phyloP scores from a whole-genome alignment of 345 rosid species.

The Camelina sativa region DNA sequence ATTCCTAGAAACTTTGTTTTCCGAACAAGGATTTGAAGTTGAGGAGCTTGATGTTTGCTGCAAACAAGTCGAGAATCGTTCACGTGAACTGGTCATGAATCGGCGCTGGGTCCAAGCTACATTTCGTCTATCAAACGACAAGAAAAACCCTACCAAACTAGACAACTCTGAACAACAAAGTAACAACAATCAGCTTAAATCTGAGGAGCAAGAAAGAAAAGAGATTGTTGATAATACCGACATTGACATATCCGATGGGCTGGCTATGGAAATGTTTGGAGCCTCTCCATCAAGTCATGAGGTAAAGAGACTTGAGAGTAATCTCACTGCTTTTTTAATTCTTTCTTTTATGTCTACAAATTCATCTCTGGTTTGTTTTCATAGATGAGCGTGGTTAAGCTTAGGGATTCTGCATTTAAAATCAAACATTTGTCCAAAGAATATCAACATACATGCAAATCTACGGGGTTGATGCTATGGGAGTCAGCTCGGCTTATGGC shows the following conservation, averaged over 20 bases:
- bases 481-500: constrained; percentile 91
- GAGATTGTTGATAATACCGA: constrained; percentile 47
- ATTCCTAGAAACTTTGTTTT: constrained; percentile 68
- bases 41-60: constrained; percentile 79
- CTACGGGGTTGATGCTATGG: constrained; percentile 95
- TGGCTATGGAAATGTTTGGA: constrained; percentile 82
- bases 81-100: constrained; percentile 85
- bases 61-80: constrained; percentile 95
- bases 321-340: not conserved
- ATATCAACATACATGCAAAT: constrained; percentile 87
- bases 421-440: constrained; percentile 72
- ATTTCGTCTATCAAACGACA: constrained; percentile 52
- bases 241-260: constrained; percentile 79
- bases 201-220: constrained; percentile 33
- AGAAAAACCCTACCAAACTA: constrained; percentile 32
- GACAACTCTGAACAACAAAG: constrained; percentile 42
- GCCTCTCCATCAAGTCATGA: constrained; percentile 58
- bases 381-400: constrained; percentile 59
- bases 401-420: constrained; percentile 51
- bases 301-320: constrained; percentile 51
- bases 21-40: constrained; percentile 68
- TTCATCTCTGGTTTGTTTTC: constrained; percentile 13
- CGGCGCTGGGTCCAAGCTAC: constrained; percentile 96
- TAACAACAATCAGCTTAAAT: constrained; percentile 26
- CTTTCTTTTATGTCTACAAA: constrained; percentile 5